phyloP scores from a whole-genome alignment of 169 alveolate genomes.

The Plasmodium knowlesi region DNA sequence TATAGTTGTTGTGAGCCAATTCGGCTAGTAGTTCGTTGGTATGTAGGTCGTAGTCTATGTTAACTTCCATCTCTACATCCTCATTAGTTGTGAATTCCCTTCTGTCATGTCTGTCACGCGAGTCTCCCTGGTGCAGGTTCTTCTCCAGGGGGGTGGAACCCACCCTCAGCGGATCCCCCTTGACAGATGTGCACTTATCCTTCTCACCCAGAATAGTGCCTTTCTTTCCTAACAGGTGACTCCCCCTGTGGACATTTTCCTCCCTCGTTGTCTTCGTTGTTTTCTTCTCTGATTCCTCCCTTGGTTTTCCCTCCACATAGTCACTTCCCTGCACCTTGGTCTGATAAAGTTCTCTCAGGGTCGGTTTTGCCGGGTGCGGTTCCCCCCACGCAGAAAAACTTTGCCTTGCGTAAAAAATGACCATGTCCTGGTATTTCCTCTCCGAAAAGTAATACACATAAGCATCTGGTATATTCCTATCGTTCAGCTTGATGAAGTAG shows the following conservation, averaged over 20 bases:
- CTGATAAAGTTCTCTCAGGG: not conserved
- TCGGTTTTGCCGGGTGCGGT: not conserved
- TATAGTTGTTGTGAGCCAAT: slow-evolving; percentile 25
- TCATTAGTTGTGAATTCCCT: not conserved
- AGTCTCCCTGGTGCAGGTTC: not conserved
- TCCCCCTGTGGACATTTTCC: not conserved
- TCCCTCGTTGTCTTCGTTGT: not conserved
- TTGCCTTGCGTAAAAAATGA: slow-evolving; percentile 28
- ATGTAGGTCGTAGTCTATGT: not conserved
- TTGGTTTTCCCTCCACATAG: not conserved
- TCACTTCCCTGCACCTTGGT: not conserved
- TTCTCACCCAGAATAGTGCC: not conserved
- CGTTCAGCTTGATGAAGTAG: slow-evolving; percentile 43
- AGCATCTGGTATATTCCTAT: slow-evolving; percentile 40
- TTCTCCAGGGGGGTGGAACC: not conserved
- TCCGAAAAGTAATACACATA: slow-evolving; percentile 50
- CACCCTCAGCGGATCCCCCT: not conserved
- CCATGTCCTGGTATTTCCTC: slow-evolving; percentile 47
- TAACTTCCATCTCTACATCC: not conserved
- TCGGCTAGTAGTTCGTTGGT: not conserved
- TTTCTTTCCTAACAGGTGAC: not conserved
- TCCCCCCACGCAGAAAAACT: slow-evolving; percentile 27
- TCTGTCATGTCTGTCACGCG: too few relatives aligned
- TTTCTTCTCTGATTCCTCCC: not conserved
- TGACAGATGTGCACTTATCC: not conserved